Evolutionary conservation across 371 early-diverging fungal genomes (phyloP).

Genomic region (Apophysomyces elegans): DNA sequence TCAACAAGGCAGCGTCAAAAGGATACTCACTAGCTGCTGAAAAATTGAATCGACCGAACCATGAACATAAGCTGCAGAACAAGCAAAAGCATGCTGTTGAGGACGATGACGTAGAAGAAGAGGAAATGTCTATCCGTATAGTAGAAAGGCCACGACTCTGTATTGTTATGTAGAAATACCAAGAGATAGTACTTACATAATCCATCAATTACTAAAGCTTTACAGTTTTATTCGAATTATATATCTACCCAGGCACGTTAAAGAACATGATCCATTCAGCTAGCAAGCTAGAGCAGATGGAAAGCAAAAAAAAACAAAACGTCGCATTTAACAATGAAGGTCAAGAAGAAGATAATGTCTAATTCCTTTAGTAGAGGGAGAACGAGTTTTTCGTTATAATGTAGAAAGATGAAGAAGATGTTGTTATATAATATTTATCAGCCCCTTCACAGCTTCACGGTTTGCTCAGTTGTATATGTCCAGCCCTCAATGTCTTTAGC

Average conservation of each 20-base stretch:
- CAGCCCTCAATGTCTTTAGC: slow-evolving; percentile 26
- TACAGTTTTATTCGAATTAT: too few species aligned
- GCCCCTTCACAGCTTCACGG: neutral
- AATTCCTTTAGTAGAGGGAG: neutral
- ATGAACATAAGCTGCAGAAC: neutral
- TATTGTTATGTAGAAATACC: neutral
- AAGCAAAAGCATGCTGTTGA: neutral
- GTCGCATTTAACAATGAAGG: neutral
- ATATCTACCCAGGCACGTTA: too few species aligned
- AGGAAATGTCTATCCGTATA: neutral
- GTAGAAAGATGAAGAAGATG: neutral
- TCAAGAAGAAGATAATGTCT: neutral
- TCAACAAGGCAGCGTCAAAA: slow-evolving; percentile 41
- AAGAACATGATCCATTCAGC: too few species aligned
- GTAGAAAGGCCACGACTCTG: neutral
- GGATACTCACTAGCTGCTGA: slow-evolving; percentile 36
- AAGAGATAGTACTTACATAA: too few species aligned
- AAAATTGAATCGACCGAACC: slow-evolving; percentile 29
- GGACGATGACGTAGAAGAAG: neutral
- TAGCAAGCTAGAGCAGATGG: too few species aligned
- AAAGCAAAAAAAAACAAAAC: neutral
- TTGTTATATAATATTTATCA: too few species aligned
- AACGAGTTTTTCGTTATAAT: neutral
- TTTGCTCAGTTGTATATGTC: slow-evolving; percentile 16
- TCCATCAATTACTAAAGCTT: too few species aligned